Percentiles rank a stretch among this genome's conserved stretches.
Conservation (phyloP, 2,329 filamentous ascomycete species). For the Ceratocystis colombiana region DNA sequence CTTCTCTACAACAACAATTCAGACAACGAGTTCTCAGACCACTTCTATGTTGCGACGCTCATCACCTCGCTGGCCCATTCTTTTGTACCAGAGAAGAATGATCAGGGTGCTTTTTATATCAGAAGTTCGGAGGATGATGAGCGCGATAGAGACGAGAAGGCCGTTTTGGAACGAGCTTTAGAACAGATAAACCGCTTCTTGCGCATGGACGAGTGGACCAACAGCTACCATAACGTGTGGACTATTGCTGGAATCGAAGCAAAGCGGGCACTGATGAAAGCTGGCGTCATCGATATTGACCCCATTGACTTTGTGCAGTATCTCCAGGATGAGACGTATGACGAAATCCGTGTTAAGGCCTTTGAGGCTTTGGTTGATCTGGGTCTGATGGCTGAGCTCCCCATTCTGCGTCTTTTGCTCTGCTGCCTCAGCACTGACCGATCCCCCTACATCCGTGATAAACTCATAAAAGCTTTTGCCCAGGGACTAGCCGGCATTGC, state of each 20-base stretch:
- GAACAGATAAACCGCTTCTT: constrained; percentile 58
- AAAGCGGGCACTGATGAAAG: constrained; percentile 54
- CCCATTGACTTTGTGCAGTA: constrained; percentile 53
- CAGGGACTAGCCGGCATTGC: constrained; percentile 53
- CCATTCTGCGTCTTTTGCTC: constrained; percentile 48
- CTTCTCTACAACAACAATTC: constrained; percentile 91
- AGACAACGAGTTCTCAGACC: constrained; percentile 79
- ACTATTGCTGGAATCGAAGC: constrained; percentile 53
- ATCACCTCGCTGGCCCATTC: constrained; percentile 53
- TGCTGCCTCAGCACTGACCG: constrained; percentile 50
- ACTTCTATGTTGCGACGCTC: constrained; percentile 74
- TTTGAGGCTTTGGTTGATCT: constrained; percentile 55
- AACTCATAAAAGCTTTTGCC: constrained; percentile 49
- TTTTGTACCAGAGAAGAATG: constrained; percentile 42
- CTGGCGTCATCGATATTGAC: constrained; percentile 46
- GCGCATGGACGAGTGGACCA: constrained; percentile 58
- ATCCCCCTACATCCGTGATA: constrained; percentile 53
- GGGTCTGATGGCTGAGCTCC: constrained; percentile 47
- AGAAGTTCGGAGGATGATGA: constrained; percentile 33
- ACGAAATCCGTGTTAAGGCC: constrained; percentile 55
- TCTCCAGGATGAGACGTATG: constrained; percentile 52
- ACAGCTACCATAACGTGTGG: constrained; percentile 58
- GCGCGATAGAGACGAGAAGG: constrained; percentile 37
- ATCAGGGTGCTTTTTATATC: constrained; percentile 29
- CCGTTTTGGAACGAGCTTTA: constrained; percentile 44